Evolutionary conservation across 345 rosid species (phyloP), one percentile per base, ranked within the genome.

Genomic region (Pugionium dolabratum): DNA sequence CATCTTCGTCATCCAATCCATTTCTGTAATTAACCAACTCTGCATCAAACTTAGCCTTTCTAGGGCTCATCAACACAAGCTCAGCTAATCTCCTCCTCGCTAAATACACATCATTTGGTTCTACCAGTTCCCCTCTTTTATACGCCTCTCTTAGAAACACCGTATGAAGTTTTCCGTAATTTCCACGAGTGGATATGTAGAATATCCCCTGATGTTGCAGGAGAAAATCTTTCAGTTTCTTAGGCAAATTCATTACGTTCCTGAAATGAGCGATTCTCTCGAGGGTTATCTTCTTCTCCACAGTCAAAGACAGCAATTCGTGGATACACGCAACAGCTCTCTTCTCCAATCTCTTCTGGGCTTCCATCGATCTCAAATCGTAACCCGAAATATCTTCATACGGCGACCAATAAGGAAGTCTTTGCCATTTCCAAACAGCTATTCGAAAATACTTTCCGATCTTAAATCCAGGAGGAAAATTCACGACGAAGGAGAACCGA

Each of bases 361-460:
- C 95, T 81, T 94, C 97, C 35, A 91, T 45, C 0, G 99, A 86
- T 79, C 98, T 83, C 81, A 85, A 60, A 69, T 90, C 96, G 75
- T 93, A 93, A 3, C 91, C 88, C 0, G 86, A 85, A 28, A 94
- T 77, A 58, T 89, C 93, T 80, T 94, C 97, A 46, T 90, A 91
- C 0, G 99, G 97, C 0, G 96, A 94, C 97, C 97, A 90, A 68
- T 90, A 94, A 49, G 99, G 97, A 52, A 81, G 53, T 55, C 99
- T 76, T 66, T 88, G 99, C 99, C 97, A 90, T 75, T 90, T 90
- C 97, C 99, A 94, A 27, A 94, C 87, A 0, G 97, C 99, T 45
- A 90, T 87, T 51, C 88, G 73, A 46, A 84, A 94, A 61, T 88
- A 90, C 81, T 94, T 94, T 1, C 95, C 84, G 4, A 90, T 84